Base-by-base conservation (phyloP, 2,329 filamentous ascomycete species). In the Beauveria sp. region DNA sequence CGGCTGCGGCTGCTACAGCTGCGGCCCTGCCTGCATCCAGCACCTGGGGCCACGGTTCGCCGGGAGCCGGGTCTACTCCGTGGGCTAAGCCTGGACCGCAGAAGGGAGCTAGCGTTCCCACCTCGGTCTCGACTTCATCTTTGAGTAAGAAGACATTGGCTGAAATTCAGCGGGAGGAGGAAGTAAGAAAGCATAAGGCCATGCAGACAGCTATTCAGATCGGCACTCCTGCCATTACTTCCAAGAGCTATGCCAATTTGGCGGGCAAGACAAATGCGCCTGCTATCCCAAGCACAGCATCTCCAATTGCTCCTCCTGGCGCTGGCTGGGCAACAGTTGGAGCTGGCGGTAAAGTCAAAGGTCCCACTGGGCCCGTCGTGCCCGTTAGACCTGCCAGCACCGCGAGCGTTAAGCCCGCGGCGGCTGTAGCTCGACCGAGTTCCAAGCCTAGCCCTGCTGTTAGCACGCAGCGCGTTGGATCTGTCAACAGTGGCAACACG, bases 121-220 rank as follows among this genome's bases (percentile, higher is more conserved):
- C 50, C 3, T 51, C 52, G 5, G 38, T 42, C 26, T 46, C 62
- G 3, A 9, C 52, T 18, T 58, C 73, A 1, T 56, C 69, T 10
- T 65, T 76, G 69, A 73, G 78, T 76, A 95, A 96, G 80, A 97
- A 97, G 83, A 96, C 92, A 0, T 80, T 98, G 50, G 91, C 92
- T 26, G 93, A 98, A 67, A 98, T 99, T 63, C 95, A 98, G 73
- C 93, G 93, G 65, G 95, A 99, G 76, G 95, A 99, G 71, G 95
- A 98, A 72, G 83, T 83, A 20, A 88, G 90, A 66, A 99, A 99
- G 81, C 87, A 89, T 69, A 91, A 89, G 72, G 83, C 86, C 1
- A 79, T 76, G 66, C 79, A 84, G 53, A 68, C 74, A 7, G 75
- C 80, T 3, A 73, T 75, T 4, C 83, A 85, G 67, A 74, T 79